These are phyloP conservation scores for Saccharomycopsis microspora DNA, from an alignment of 805 yeast genomes.

Conservation along the genomic window DNA sequence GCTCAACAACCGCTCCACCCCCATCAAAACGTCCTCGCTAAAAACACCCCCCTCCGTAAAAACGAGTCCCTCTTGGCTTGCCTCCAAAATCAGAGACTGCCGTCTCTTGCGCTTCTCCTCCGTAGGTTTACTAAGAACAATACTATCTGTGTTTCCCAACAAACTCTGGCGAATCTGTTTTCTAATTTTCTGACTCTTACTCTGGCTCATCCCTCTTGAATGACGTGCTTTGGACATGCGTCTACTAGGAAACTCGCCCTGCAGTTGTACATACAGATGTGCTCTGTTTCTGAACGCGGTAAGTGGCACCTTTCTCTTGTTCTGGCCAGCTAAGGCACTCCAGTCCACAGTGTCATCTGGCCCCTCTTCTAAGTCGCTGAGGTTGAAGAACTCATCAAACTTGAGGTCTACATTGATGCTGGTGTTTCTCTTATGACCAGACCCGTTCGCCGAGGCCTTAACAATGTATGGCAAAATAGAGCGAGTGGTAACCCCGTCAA, in stretches of 20 bases:
- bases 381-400: slow-evolving; percentile 76
- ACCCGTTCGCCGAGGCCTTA: neutral
- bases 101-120: slow-evolving; percentile 35
- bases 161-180: slow-evolving; percentile 5
- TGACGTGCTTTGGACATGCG: slow-evolving; percentile 4
- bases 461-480: slow-evolving; percentile 45
- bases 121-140: slow-evolving; percentile 7
- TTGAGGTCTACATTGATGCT: slow-evolving; percentile 27
- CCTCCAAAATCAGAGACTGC: slow-evolving; percentile 48
- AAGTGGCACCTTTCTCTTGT: slow-evolving; percentile 56
- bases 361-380: slow-evolving; percentile 76
- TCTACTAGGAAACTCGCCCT: neutral
- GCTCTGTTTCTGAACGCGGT: slow-evolving; percentile 88
- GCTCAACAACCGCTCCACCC: slow-evolving; percentile 58
- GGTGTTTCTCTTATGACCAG: neutral
- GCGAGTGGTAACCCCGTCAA: slow-evolving; percentile 88
- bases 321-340: slow-evolving; percentile 21
- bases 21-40: slow-evolving; percentile 62
- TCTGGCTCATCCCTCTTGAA: slow-evolving; percentile 5
- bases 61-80: slow-evolving; percentile 64
- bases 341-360: slow-evolving; percentile 32
- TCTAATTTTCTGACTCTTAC: slow-evolving; percentile 6
- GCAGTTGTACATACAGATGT: slow-evolving; percentile 20
- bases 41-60: slow-evolving; percentile 69
- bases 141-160: neutral